These are phyloP conservation scores for Albifimbria verrucaria DNA, from an alignment of 2,329 filamentous ascomycete genomes.

Conservation along the genomic window DNA sequence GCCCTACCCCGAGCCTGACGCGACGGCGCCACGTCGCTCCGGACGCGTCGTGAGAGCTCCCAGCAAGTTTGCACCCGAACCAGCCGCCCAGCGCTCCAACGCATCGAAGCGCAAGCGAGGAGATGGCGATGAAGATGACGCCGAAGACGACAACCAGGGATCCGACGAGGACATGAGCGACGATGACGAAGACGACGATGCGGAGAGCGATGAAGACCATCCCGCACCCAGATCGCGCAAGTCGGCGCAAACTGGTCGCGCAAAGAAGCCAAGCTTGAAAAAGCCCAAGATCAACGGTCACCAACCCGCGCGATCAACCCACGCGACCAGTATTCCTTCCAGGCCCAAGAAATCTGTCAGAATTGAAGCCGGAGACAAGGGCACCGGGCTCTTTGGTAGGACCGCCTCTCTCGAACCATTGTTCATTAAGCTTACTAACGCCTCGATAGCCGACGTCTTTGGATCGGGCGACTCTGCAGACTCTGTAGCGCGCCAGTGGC, in stretches of 20 bases:
- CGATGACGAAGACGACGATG: conserved; percentile 32
- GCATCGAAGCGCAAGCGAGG: conserved; percentile 58
- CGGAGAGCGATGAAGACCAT: conserved; percentile 44
- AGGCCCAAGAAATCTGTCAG: conserved; percentile 55
- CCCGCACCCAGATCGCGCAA: conserved; percentile 33
- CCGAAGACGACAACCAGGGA: conserved; percentile 44
- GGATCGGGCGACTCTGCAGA: conserved; percentile 54
- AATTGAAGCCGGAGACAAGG: conserved; percentile 48
- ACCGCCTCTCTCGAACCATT: background rate
- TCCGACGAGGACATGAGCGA: conserved; percentile 43
- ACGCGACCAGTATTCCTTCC: conserved; percentile 44
- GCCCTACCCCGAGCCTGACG: conserved; percentile 47
- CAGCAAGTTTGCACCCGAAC: conserved; percentile 56
- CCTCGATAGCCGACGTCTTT: conserved; percentile 56
- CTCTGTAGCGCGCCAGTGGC: conserved; percentile 58
- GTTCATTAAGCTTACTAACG: conserved; percentile 14
- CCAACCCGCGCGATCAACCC: conserved; percentile 30
- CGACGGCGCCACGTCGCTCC: conserved; percentile 60
- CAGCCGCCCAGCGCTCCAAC: conserved; percentile 28
- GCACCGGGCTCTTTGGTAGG: conserved; percentile 55
- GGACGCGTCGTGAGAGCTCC: conserved; percentile 64
- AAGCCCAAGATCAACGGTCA: conserved; percentile 62
- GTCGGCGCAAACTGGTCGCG: conserved; percentile 39
- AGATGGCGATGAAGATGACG: conserved; percentile 45
- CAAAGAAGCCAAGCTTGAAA: conserved; percentile 58